Evolutionary conservation across 1,284 basidiomycete species (phyloP).

Genomic region (Hymenochaete sp.): DNA sequence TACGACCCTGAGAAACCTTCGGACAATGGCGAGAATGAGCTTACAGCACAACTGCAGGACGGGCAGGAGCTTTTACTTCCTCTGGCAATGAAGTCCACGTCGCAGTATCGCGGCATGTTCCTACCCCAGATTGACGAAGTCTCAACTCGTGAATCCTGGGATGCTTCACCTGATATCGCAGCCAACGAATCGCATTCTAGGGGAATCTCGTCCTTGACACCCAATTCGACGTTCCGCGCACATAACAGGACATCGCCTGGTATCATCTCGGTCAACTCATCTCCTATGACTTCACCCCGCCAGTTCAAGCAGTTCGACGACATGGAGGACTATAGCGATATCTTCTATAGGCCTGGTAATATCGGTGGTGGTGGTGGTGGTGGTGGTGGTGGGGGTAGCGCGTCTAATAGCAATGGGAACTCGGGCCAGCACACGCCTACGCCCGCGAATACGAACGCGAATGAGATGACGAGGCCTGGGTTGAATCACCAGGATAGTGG

Average conservation of each 20-base stretch:
- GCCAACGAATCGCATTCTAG: background rate
- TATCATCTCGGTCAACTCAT: slow-evolving; percentile 14
- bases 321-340: slow-evolving; percentile 16
- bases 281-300: slow-evolving; percentile 17
- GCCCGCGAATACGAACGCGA: slow-evolving; percentile 6
- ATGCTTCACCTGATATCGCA: slow-evolving; percentile 3
- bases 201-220: too few relatives aligned
- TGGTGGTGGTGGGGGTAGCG: too few relatives aligned
- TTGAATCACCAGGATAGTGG: slow-evolving; percentile 10
- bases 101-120: background rate
- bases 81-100: background rate
- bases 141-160: slow-evolving; percentile 11
- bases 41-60: background rate
- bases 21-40: slow-evolving; percentile 3
- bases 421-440: slow-evolving; percentile 1
- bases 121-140: slow-evolving; percentile 14
- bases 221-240: background rate
- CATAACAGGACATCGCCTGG: slow-evolving; percentile 9
- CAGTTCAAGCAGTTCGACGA: slow-evolving; percentile 16
- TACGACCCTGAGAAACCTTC: too few relatives aligned
- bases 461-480: background rate
- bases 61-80: slow-evolving; percentile 9
- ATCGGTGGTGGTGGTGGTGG: background rate
- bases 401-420: background rate
- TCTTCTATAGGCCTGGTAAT: slow-evolving; percentile 17